Percentiles rank a stretch among this genome's conserved stretches.
These are phyloP conservation scores for Trypanosoma brucei DNA, from an alignment of 208 protist genomes.

Conservation along the genomic window DNA sequence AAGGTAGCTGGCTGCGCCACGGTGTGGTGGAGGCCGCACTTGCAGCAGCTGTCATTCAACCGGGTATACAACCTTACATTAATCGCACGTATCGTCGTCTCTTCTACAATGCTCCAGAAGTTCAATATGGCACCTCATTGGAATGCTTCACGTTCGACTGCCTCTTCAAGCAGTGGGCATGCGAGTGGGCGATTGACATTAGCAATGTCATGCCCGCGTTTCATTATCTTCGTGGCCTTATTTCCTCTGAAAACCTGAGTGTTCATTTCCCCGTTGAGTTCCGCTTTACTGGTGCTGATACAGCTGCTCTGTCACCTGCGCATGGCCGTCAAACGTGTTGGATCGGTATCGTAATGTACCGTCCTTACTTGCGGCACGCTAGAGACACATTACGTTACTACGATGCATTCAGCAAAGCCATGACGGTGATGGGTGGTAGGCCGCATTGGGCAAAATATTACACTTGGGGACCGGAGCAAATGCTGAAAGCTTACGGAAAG, in stretches of 20 bases:
- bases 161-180: constrained; percentile 76
- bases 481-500: constrained; percentile 40
- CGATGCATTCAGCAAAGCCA: constrained; percentile 47
- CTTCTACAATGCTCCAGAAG: constrained; percentile 34
- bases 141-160: constrained; percentile 80
- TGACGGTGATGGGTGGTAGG: constrained; percentile 58
- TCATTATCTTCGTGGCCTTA: constrained; percentile 40
- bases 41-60: constrained; percentile 33
- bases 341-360: constrained; percentile 87
- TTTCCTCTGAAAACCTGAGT: constrained; percentile 39
- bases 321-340: constrained; percentile 63
- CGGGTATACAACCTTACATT: constrained; percentile 50
- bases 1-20: constrained; percentile 53
- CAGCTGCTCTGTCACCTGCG: constrained; percentile 52
- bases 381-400: constrained; percentile 60
- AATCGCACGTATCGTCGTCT: constrained; percentile 44
- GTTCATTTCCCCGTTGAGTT: constrained; percentile 87
- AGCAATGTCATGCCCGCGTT: constrained; percentile 40
- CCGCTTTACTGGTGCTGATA: constrained; percentile 57
- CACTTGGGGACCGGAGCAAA: constrained; percentile 39
- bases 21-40: constrained; percentile 48
- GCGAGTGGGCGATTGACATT: constrained; percentile 73
- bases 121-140: constrained; percentile 48
- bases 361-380: constrained; percentile 39
- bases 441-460: constrained; percentile 87